Conservation (phyloP, 495 filamentous ascomycete genomes). For the Penicillium cinerascens region DNA sequence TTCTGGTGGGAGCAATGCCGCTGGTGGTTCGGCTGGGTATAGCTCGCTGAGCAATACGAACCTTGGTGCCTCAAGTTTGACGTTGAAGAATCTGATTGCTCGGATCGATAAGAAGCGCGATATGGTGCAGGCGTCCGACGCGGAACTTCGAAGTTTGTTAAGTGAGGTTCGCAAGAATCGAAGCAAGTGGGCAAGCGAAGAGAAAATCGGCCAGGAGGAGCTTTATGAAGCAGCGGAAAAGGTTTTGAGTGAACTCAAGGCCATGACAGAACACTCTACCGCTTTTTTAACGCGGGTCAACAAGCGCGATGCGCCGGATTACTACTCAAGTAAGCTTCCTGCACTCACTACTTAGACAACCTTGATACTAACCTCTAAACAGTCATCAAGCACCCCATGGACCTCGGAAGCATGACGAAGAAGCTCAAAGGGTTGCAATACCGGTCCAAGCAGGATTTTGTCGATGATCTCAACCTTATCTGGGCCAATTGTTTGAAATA, state of each 20-base stretch:
- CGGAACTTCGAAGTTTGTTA: conserved; percentile 86
- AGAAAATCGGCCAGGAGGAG: conserved; percentile 95
- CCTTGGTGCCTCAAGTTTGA: conserved; percentile 93
- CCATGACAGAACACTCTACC: conserved; percentile 91
- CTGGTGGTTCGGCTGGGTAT: conserved; percentile 55
- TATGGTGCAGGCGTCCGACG: conserved; percentile 83
- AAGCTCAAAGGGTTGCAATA: conserved; percentile 85
- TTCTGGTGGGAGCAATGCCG: conserved; percentile 42
- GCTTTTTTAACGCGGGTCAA: conserved; percentile 91
- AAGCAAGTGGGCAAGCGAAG: conserved; percentile 98
- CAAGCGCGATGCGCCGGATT: conserved; percentile 95
- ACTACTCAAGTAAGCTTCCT: conserved; percentile 68
- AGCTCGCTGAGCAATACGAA: conserved; percentile 90
- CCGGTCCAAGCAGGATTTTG: conserved; percentile 93
- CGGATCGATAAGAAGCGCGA: conserved; percentile 89
- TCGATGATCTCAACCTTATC: conserved; percentile 87
- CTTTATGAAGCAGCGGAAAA: conserved; percentile 96
- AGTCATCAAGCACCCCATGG: conserved; percentile 98
- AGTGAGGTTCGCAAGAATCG: conserved; percentile 95
- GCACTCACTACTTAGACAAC: neutral
- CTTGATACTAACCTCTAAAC: conserved; percentile 19
- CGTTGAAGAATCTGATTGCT: conserved; percentile 92
- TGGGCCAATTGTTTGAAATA: conserved; percentile 96
- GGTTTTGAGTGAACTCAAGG: conserved; percentile 92
- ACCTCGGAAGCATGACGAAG: conserved; percentile 96